A percentile compares a stretch with the other conserved stretches of the same genome.
Conservation (phyloP, 345 rosid species). For the Eucalyptus curtisii region DNA sequence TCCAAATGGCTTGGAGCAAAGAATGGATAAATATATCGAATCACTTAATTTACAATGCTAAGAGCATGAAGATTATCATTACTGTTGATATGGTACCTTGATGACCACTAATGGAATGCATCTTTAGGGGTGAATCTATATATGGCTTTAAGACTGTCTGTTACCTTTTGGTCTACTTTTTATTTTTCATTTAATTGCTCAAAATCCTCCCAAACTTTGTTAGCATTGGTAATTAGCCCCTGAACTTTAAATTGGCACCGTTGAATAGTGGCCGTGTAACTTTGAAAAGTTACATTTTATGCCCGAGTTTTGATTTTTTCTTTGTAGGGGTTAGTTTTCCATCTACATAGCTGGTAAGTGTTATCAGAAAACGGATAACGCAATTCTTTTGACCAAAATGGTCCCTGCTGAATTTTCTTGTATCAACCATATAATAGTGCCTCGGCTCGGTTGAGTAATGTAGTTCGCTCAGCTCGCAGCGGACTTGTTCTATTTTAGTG, state of each 20-base stretch:
- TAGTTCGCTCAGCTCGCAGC: too few relatives aligned
- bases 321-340: not conserved
- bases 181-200: not conserved
- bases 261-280: not conserved
- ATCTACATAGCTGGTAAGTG: not conserved
- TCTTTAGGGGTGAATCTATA: not conserved
- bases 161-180: not conserved
- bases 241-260: not conserved
- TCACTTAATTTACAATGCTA: not conserved
- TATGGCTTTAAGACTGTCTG: not conserved
- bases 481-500: too few relatives aligned
- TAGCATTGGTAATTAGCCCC: not conserved
- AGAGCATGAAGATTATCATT: not conserved
- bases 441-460: too few relatives aligned
- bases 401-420: not conserved
- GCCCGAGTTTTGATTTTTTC: not conserved
- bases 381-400: not conserved
- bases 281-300: not conserved
- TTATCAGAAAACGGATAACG: not conserved
- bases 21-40: not conserved
- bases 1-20: not conserved
- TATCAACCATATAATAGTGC: not conserved
- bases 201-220: not conserved
- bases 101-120: not conserved
- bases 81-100: not conserved